Conservation (phyloP, 352 stramenopile species). For the Blastocystis hominis region DNA sequence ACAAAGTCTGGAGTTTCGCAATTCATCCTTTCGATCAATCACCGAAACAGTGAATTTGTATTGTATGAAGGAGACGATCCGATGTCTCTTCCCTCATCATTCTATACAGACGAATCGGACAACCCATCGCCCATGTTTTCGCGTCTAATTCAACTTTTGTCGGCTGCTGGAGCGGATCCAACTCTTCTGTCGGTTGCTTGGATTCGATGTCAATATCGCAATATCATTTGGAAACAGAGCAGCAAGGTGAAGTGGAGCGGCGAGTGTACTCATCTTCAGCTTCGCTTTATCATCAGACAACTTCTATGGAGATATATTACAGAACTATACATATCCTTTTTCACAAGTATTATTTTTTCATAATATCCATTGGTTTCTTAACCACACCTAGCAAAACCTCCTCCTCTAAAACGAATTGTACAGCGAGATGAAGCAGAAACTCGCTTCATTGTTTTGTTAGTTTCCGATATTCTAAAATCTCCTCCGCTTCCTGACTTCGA, state of each 20-base stretch:
- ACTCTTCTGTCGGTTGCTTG: neutral
- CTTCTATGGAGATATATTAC: neutral
- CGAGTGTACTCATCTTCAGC: neutral
- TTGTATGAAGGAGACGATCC: neutral
- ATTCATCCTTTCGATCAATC: neutral
- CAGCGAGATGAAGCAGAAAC: neutral
- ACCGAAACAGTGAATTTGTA: neutral
- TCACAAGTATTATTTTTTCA: too few relatives aligned
- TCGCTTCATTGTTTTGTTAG: neutral
- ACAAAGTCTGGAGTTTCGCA: neutral
- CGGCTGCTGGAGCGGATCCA: neutral
- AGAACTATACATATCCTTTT: too few relatives aligned
- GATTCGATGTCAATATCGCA: neutral
- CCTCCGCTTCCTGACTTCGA: slow-evolving; percentile 11
- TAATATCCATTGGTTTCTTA: too few relatives aligned
- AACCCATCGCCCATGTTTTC: neutral
- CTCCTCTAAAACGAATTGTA: neutral
- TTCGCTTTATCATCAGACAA: neutral
- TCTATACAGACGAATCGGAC: neutral
- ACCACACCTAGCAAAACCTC: neutral
- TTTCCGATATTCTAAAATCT: neutral
- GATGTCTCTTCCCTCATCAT: neutral
- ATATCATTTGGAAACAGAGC: slow-evolving; percentile 10
- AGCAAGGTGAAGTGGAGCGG: neutral
- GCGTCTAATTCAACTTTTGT: neutral